phyloP scores from a whole-genome alignment of 495 filamentous ascomycete genomes.

The Podospora pseudopauciseta region DNA sequence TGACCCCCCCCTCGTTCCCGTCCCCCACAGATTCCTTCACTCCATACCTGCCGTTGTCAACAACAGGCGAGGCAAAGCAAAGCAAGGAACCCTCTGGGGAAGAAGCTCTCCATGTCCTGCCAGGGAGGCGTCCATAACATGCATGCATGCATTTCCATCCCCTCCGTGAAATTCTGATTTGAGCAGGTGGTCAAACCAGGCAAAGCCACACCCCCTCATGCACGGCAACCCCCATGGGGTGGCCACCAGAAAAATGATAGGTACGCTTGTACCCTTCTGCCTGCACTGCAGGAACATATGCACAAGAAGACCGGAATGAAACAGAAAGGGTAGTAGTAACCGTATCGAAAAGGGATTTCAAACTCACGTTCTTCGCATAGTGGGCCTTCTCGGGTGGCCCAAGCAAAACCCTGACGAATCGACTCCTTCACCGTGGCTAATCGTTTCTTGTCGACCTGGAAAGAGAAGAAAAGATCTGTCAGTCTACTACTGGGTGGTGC shows the following conservation, averaged over 20 bases:
- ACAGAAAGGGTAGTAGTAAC: not conserved
- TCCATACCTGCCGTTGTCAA: not conserved
- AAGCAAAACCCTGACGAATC: conserved; percentile 91
- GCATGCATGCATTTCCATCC: not conserved
- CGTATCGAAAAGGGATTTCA: conserved; percentile 15
- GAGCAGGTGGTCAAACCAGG: not conserved
- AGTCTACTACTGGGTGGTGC: conserved; percentile 9
- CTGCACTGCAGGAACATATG: conserved; percentile 1
- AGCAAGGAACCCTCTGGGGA: not conserved
- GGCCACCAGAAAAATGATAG: not conserved
- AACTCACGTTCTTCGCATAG: conserved; percentile 95
- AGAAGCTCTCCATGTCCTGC: not conserved
- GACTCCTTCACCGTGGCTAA: conserved; percentile 85
- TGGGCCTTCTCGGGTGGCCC: conserved; percentile 92
- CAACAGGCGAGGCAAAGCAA: not conserved
- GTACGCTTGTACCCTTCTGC: not conserved
- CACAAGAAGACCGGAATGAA: conserved; percentile 13
- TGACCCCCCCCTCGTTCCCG: not conserved
- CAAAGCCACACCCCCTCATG: not conserved
- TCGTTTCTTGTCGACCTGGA: conserved; percentile 79
- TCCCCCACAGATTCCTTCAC: not conserved
- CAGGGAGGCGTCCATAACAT: not conserved
- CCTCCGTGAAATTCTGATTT: not conserved
- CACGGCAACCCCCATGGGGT: not conserved
- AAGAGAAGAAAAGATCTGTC: conserved; percentile 6